phyloP scores from a whole-genome alignment of 495 filamentous ascomycete species.

The Ascobolus immersus region DNA sequence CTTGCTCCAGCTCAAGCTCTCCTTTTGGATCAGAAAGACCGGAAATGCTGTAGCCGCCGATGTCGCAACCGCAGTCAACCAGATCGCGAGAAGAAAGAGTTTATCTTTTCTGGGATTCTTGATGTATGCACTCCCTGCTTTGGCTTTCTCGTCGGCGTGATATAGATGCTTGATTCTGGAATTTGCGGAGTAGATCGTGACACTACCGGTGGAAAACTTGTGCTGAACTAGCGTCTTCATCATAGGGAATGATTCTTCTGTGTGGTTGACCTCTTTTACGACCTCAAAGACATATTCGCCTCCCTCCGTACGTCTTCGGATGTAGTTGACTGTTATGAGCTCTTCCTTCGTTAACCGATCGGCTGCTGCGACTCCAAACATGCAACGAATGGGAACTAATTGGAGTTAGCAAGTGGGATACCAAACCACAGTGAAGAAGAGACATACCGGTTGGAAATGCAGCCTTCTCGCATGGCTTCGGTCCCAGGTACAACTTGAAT shows the following conservation, averaged over 20 bases:
- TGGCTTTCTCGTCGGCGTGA: not conserved
- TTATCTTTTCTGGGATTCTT: not conserved
- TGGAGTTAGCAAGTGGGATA: not conserved
- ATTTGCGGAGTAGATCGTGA: not conserved
- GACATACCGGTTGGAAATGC: constrained; percentile 7
- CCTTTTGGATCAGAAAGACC: not conserved
- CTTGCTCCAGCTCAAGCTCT: constrained; percentile 2
- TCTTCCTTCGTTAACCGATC: constrained; percentile 8
- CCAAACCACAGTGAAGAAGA: not conserved
- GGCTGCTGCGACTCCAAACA: constrained; percentile 5
- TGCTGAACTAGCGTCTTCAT: not conserved
- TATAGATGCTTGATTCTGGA: not conserved
- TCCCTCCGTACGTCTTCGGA: not conserved
- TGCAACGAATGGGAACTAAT: constrained; percentile 5
- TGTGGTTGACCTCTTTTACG: constrained; percentile 5
- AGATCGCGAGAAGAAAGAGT: not conserved
- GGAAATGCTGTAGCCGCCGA: constrained; percentile 5
- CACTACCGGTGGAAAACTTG: not conserved
- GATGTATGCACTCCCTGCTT: too few relatives aligned
- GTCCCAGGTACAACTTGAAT: constrained; percentile 7
- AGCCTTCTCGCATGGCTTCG: constrained; percentile 4
- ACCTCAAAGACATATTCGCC: not conserved
- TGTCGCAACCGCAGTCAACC: constrained; percentile 2
- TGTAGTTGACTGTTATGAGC: constrained; percentile 5
- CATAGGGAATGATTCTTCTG: constrained; percentile 4